Percentiles rank a stretch among this genome's conserved stretches.
These are phyloP conservation scores for Limonium bicolor DNA, from an alignment of 148 eudicot species.

Conservation along the genomic window DNA sequence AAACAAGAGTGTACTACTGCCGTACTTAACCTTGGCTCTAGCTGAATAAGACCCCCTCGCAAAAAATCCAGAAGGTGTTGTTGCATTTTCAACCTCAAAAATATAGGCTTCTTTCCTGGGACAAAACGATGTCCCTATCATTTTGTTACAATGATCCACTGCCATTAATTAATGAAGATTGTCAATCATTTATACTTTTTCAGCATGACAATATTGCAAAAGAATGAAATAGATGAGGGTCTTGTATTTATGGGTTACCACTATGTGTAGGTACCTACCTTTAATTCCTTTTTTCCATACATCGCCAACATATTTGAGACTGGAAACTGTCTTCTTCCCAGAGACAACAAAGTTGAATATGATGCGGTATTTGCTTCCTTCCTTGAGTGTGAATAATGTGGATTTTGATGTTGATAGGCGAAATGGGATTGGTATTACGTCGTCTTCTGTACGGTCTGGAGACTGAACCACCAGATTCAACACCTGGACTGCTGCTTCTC, in stretches of 20 bases:
- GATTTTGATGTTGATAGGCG: slow-evolving; percentile 11
- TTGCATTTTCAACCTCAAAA: slow-evolving; percentile 22
- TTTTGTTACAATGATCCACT: slow-evolving; percentile 18
- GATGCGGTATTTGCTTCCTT: slow-evolving; percentile 20
- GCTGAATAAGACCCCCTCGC: slow-evolving; percentile 22
- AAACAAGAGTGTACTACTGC: no score
- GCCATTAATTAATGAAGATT: no score
- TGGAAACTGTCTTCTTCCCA: slow-evolving; percentile 1
- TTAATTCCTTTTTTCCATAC: slow-evolving; percentile 22
- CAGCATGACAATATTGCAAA: not conserved
- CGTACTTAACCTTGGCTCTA: slow-evolving; percentile 18
- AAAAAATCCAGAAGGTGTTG: slow-evolving; percentile 20
- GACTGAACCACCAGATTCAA: no score
- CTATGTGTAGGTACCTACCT: slow-evolving; percentile 12
- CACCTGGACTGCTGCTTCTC: no score
- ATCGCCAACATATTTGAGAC: slow-evolving; percentile 14
- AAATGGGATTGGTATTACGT: slow-evolving; percentile 19
- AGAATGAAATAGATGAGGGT: not conserved
- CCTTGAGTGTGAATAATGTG: slow-evolving; percentile 18
- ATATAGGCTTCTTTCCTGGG: slow-evolving; percentile 18
- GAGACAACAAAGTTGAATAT: slow-evolving; percentile 13
- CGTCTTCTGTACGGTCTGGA: no score
- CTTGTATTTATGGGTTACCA: no score
- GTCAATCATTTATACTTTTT: not conserved
- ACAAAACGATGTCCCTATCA: slow-evolving; percentile 19